A percentile compares a stretch with the other conserved stretches of the same genome.
These are phyloP conservation scores for Backusella tuberculispora DNA, from an alignment of 192 early-diverging fungal species.

Conservation along the genomic window DNA sequence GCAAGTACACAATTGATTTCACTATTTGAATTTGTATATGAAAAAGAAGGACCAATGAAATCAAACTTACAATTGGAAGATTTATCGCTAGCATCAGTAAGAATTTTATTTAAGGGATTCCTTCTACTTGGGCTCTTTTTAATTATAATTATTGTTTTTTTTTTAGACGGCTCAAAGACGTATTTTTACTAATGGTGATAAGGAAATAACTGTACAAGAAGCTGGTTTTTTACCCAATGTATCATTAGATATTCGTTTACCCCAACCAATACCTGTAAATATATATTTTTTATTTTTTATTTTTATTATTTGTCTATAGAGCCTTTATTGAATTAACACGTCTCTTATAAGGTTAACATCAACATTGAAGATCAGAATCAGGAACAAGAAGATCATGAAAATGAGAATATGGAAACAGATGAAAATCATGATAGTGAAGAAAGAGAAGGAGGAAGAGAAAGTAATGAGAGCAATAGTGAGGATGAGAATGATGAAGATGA, in stretches of 20 bases:
- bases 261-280: not conserved
- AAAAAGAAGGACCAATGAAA: not conserved
- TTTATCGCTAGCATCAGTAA: slow-evolving; percentile 7
- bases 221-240: slow-evolving; percentile 28
- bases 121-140: not conserved
- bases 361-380: not conserved
- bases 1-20: not conserved
- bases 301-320: too few relatives aligned
- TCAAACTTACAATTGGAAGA: not conserved
- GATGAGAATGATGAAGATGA: not conserved
- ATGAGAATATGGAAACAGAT: not conserved
- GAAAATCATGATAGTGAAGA: not conserved
- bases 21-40: slow-evolving; percentile 12
- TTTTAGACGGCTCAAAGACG: slow-evolving; percentile 21
- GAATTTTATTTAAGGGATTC: not conserved
- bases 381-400: not conserved
- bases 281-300: too few relatives aligned
- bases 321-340: too few relatives aligned
- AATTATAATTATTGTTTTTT: too few relatives aligned
- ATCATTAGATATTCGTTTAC: slow-evolving; percentile 2
- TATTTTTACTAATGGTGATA: slow-evolving; percentile 17
- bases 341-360: not conserved
- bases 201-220: slow-evolving; percentile 12
- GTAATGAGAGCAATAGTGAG: not conserved
- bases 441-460: not conserved